Evolutionary conservation across 805 yeast species (phyloP).

Genomic region (Yarrowia phangngaensis): DNA sequence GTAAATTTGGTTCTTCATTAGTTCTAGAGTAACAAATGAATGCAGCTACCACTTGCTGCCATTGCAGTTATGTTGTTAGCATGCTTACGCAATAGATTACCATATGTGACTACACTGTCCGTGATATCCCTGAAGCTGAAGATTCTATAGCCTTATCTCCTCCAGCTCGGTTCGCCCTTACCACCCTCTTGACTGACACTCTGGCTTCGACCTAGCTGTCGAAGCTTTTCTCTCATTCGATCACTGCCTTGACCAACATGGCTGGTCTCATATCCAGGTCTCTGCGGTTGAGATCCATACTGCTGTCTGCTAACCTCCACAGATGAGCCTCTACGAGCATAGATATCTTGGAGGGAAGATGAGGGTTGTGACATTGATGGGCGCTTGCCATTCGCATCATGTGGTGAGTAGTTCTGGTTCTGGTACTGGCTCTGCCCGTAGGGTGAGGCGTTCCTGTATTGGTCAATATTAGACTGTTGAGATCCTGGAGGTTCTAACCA

Average conservation of each 20-base stretch:
- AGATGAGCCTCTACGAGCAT: conserved; percentile 12
- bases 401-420: background rate
- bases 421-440: conserved; percentile 1
- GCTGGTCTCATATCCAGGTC: background rate
- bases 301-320: conserved; percentile 9
- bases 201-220: conserved; percentile 10
- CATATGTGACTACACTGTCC: too few relatives aligned
- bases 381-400: background rate
- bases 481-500: conserved; percentile 37
- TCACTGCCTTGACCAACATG: conserved; percentile 1
- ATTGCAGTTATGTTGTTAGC: too few relatives aligned
- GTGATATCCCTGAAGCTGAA: too few relatives aligned
- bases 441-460: conserved; percentile 4
- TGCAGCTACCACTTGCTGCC: too few relatives aligned
- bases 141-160: too few relatives aligned
- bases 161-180: conserved; percentile 4
- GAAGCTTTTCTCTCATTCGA: conserved; percentile 16
- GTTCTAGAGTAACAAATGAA: too few relatives aligned
- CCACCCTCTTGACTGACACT: conserved; percentile 6
- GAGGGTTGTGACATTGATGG: background rate
- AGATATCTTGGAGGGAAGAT: conserved; percentile 18
- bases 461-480: background rate
- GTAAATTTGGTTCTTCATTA: too few relatives aligned
- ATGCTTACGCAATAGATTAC: too few relatives aligned
- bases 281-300: background rate